These are phyloP conservation scores for Heimioporus sp. DNA, from an alignment of 768 basidiomycete genomes.

Conservation along the genomic window DNA sequence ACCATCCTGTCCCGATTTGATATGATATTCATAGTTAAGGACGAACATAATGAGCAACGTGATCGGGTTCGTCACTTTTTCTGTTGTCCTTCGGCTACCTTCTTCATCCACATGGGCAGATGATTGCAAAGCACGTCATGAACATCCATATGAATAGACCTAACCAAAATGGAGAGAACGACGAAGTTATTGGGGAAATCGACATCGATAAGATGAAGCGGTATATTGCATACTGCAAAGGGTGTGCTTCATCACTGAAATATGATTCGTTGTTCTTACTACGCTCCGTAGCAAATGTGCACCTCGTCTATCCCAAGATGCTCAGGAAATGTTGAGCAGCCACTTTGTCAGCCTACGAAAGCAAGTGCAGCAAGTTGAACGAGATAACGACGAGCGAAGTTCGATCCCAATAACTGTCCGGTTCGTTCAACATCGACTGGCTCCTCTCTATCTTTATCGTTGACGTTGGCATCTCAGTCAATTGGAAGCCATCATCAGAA, in stretches of 20 bases:
- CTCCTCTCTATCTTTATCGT: neutral
- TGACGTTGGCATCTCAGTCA: conserved; percentile 47
- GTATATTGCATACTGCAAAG: conserved; percentile 95
- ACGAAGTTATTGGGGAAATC: conserved; percentile 80
- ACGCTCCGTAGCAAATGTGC: conserved; percentile 78
- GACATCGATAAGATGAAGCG: conserved; percentile 98
- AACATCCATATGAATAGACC: conserved; percentile 97
- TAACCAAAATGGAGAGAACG: conserved; percentile 56
- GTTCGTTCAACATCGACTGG: conserved; percentile 42
- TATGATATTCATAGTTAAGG: conserved; percentile 99
- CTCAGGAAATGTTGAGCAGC: conserved; percentile 93
- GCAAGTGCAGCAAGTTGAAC: conserved; percentile 93
- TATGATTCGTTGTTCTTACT: conserved; percentile 1
- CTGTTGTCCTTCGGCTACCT: neutral
- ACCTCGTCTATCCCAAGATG: conserved; percentile 88
- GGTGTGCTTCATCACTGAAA: conserved; percentile 43
- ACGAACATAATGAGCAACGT: conserved; percentile 93
- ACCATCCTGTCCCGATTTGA: conserved; percentile 98
- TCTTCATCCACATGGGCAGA: conserved; percentile 42
- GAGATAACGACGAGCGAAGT: conserved; percentile 95
- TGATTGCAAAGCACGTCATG: conserved; percentile 97
- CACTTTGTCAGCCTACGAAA: conserved; percentile 93
- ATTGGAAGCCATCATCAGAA: conserved; percentile 98
- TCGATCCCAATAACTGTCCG: conserved; percentile 98
- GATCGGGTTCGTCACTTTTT: conserved; percentile 62